phyloP scores from a whole-genome alignment of 768 basidiomycete species.

The Terana coerulea region DNA sequence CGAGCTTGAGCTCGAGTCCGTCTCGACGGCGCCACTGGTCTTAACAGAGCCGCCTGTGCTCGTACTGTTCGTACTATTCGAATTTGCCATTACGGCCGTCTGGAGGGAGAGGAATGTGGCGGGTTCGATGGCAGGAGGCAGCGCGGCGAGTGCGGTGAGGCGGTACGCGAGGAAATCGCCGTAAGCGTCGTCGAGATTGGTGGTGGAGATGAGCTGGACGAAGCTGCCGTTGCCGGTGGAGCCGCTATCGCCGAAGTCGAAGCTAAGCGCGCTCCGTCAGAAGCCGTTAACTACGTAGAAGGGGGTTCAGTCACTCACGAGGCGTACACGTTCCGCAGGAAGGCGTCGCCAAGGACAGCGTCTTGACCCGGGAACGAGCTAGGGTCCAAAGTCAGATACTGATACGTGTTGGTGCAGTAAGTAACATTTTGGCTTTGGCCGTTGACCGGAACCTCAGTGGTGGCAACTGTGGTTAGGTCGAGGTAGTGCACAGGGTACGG shows the following conservation, averaged over 20 bases:
- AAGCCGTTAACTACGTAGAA: too few species aligned
- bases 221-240: constrained; percentile 19
- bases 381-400: constrained; percentile 15
- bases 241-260: constrained; percentile 20
- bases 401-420: constrained; percentile 28
- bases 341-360: constrained; percentile 30
- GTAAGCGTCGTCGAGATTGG: constrained; percentile 11
- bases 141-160: background rate
- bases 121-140: constrained; percentile 4
- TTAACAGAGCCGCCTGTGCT: too few species aligned
- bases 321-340: constrained; percentile 32
- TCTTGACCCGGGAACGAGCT: constrained; percentile 17
- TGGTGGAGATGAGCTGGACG: constrained; percentile 29
- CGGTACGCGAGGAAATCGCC: background rate
- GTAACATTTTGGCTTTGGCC: constrained; percentile 14
- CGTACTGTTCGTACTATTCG: too few species aligned
- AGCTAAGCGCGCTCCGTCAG: constrained; percentile 12
- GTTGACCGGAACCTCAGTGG: background rate
- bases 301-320: constrained; percentile 20
- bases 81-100: too few species aligned
- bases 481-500: constrained; percentile 28
- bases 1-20: background rate
- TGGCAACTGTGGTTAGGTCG: constrained; percentile 21
- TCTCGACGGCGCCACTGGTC: background rate
- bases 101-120: background rate